Base-by-base conservation (phyloP, 106 monocot species). In the Allium cepa region DNA sequence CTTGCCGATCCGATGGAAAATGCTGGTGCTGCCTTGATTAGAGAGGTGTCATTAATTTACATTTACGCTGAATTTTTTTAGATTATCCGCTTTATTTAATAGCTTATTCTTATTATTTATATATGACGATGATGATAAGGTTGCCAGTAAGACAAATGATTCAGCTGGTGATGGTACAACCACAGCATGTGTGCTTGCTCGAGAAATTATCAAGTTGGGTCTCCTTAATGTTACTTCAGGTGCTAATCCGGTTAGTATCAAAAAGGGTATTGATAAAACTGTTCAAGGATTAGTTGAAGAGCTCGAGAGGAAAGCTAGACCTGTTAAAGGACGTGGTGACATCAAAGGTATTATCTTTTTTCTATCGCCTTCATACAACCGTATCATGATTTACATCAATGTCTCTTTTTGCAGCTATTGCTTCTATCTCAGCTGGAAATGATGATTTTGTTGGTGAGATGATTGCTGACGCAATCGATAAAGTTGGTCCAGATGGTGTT, bases 1-100 rank as follows among this genome's bases (percentile, higher is more conserved):
- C 85, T 93, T 59, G 77, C 83, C 53, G 81, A 93, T 66, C 85
- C 93, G 15, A 86, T 93, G 83, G 93, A 93, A 75, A 93, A 93
- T 78, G 88, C 88, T 57, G 93, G 93, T 47, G 93, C 93, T 9
- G 83, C 85, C 36, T 68, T 93, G 74, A 88, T 93, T 26, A 78
- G 88, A 14, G 85, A 93, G 85, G 93, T 91, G 46, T 56, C 8
- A 64, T 48, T 49, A n/a, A 7, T 48, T 64, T 18, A 18, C 7
- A 9, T 47, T 22, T 49, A 55, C 3, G 15, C 0, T 55, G 11
- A 9, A 45, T 10, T 0, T 8, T 10, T 10, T 17, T 49, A 9
- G 62, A 22, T 27, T 64, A 49, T 17, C 22, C 49, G 9, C 48
- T 9, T 52, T 22, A 7, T 13, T 50, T 49, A 18, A 36, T 11